A percentile compares a stretch with the other conserved stretches of the same genome.
Conservation (phyloP, 345 rosid species). For the Gossypium thurberi region DNA sequence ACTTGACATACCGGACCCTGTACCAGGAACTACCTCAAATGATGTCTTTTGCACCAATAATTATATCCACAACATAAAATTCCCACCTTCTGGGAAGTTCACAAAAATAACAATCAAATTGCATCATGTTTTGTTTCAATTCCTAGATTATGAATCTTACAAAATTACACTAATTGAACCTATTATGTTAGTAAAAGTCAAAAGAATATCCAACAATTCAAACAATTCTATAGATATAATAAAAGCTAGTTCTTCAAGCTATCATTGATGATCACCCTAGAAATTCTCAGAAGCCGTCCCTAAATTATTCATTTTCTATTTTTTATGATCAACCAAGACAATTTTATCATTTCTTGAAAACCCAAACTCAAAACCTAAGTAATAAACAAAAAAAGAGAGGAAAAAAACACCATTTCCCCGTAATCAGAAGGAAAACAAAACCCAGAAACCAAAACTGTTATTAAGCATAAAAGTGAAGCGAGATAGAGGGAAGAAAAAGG, state of each 20-base stretch:
- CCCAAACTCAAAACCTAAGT: not conserved
- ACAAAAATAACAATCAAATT: not conserved
- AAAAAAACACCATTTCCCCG: not conserved
- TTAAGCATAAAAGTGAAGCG: not conserved
- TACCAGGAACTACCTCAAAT: slow-evolving; percentile 1
- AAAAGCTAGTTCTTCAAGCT: not conserved
- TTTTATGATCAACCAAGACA: not conserved
- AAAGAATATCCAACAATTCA: not conserved
- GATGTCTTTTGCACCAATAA: not conserved
- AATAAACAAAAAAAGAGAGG: not conserved
- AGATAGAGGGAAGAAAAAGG: not conserved
- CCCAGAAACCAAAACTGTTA: not conserved
- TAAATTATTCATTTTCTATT: not conserved
- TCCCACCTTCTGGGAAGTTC: not conserved
- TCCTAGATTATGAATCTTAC: not conserved
- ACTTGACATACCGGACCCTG: slow-evolving; percentile 24
- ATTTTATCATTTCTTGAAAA: not conserved
- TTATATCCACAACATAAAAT: not conserved
- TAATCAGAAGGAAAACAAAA: not conserved
- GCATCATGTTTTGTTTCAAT: not conserved
- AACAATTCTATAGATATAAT: not conserved
- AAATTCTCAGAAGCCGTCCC: not conserved
- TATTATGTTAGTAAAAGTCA: not conserved
- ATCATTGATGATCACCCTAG: not conserved
- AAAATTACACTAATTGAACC: not conserved